phyloP scores from a whole-genome alignment of 805 yeast genomes.

The Candida silvicultrix region DNA sequence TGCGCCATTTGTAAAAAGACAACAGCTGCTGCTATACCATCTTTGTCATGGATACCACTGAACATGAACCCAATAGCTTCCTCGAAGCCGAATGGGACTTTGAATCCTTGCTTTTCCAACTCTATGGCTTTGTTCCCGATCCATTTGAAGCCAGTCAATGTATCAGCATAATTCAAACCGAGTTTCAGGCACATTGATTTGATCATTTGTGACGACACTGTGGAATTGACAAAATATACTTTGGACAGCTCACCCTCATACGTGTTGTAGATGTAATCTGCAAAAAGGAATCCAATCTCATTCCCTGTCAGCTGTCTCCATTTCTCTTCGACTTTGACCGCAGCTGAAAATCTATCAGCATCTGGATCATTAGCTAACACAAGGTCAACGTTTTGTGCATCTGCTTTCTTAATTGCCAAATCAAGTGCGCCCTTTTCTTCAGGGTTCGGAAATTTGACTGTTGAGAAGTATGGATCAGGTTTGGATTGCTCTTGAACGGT shows the following conservation, averaged over 20 bases:
- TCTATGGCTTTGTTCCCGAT: constrained; percentile 85
- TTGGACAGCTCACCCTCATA: constrained; percentile 23
- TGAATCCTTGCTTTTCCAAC: constrained; percentile 52
- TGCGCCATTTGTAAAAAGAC: constrained; percentile 69
- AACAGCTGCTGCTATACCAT: constrained; percentile 78
- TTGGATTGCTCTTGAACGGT: constrained; percentile 56
- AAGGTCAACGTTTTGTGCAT: constrained; percentile 34
- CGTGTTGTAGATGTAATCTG: constrained; percentile 43
- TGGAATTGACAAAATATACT: constrained; percentile 69
- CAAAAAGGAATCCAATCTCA: constrained; percentile 83
- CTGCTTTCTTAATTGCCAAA: constrained; percentile 60
- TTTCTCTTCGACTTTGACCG: constrained; percentile 39
- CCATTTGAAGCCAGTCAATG: constrained; percentile 97
- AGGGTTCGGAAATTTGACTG: constrained; percentile 90
- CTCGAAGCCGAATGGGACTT: constrained; percentile 86
- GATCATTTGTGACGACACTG: constrained; percentile 87
- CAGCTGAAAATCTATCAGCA: constrained; percentile 89
- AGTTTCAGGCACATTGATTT: constrained; percentile 55
- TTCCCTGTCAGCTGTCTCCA: constrained; percentile 90
- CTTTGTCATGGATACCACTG: constrained; percentile 79
- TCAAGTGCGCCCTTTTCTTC: constrained; percentile 91
- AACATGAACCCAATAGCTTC: constrained; percentile 98
- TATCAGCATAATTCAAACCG: constrained; percentile 66
- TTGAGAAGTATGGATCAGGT: constrained; percentile 84
- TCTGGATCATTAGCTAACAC: constrained; percentile 95